Evolutionary conservation across 345 rosid genomes (phyloP), one percentile per base, ranked within the genome.

Genomic region (Sonneratia caseolaris): DNA sequence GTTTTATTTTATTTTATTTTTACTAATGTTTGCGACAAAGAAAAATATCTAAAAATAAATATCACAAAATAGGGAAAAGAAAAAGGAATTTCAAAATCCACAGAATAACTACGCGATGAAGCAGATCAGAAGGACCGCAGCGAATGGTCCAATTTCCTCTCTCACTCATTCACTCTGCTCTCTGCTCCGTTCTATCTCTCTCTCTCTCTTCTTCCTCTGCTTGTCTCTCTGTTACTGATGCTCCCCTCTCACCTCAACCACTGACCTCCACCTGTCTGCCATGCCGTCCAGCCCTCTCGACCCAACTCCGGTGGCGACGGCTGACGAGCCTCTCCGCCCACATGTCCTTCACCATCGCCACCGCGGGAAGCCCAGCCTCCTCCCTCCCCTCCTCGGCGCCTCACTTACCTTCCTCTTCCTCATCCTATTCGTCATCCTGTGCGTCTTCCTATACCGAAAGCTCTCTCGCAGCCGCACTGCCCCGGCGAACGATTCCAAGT

Each of bases 381-480:
- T 48, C 16, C 55, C 62, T 2, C 73, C 56, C 35, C 78, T 78
- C 13, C 35, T 82, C 27, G 77, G 74, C 53, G 84, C 84, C 4
- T 74, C 76, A 7, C 76, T 82, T n/a, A 76, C 81, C 79, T 47
- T 65, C 83, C 10, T 42, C 84, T 57, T 72, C 83, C 73, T 68
- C 80, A 71, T 68, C 77, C 66, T 32, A 85, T 76, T 69, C 87
- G 57, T 48, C 82, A 16, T 67, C 70, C 69, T 84, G 76, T 59
- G 75, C 72, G 71, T 79, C 69, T 59, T 89, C 75, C 70, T 88
- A 40, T 91, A 86, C 89, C 89, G 94, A 27, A 91, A 76, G 79
- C 87, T 91, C 82, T 82, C 67, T 55, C 80, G 85, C 51, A 88
- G 84, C 74, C 97, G 97, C 45, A 93, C 98, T 1, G 96, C 86